Evolutionary conservation across 1,284 basidiomycete species (phyloP), one percentile per base, ranked within the genome.

Genomic region (Caloboletus firmus): DNA sequence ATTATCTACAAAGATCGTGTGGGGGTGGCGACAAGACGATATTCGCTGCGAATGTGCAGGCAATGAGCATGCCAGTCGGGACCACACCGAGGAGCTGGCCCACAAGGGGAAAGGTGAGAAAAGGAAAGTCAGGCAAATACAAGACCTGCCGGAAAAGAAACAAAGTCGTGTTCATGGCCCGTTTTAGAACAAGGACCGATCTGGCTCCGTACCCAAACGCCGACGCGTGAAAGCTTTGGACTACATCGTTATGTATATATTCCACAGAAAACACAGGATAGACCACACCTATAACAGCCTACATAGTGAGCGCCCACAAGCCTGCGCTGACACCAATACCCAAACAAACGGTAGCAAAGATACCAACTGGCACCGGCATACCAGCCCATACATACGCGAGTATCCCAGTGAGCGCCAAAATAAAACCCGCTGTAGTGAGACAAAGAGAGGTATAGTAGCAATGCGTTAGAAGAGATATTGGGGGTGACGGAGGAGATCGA

Each of bases 341-440:
- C 32, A 71, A 42, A 54, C 65, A 71, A 10, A 57, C 20, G 1
- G 68, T 69, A 24, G 67, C 51, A 9, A 60, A 67, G 20, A 72
- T 59, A 32, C 70, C 67, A 30, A 69, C 69, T 1, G 48, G 18
- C 32, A 36, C 22, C 9, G 55, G 54, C 45, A 69, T 45, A 26
- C 55, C 66, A 42, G 47, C 44, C 67, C 67, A 69, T 39, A 54
- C 20, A 45, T 63, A 69, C 12, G 53, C 20, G 18, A 69, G 56
- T 49, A 69, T 62, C 10, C 70, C 70, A 17, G 46, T 51, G 28
- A 72, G 30, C 2, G 60, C 66, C 39, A 67, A 47, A 20, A 58
- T 24, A 40, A 71, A 71, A 3, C 67, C 67, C 9, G 28, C 31
- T n/a, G 62, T 42, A 17, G 66, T 41, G 31, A 70, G 58, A 30